A percentile compares a stretch with the other conserved stretches of the same genome.
phyloP scores from a whole-genome alignment of 371 early-diverging fungal genomes.

The Lichtheimia ramosa region DNA sequence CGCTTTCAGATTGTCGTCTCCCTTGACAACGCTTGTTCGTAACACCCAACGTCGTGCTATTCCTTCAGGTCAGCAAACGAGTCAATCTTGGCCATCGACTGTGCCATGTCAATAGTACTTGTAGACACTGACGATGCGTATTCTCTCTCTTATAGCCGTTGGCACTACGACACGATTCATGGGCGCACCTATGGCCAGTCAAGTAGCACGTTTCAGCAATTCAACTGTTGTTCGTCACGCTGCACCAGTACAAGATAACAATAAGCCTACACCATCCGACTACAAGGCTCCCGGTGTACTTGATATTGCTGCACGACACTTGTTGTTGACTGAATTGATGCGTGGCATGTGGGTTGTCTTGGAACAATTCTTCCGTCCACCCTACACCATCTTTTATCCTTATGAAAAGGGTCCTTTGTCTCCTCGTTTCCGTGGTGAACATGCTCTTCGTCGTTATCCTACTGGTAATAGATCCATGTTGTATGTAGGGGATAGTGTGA shows the following conservation, averaged over 20 bases:
- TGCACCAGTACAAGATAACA: conserved; percentile 33
- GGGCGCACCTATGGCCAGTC: conserved; percentile 11
- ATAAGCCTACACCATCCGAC: conserved; percentile 14
- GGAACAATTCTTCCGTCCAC: conserved; percentile 93
- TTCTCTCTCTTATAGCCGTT: background rate
- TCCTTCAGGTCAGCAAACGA: background rate
- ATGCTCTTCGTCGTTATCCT: conserved; percentile 94
- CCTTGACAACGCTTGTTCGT: background rate
- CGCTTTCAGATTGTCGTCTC: conserved; percentile 2
- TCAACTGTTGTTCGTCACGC: conserved; percentile 33
- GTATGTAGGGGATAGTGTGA: background rate
- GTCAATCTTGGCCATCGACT: background rate
- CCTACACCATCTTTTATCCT: conserved; percentile 96
- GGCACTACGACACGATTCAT: conserved; percentile 11
- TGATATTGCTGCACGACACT: conserved; percentile 79
- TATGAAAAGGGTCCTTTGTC: conserved; percentile 94
- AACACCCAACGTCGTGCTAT: background rate
- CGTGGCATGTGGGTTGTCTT: conserved; percentile 92
- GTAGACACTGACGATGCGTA: background rate
- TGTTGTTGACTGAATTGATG: conserved; percentile 90
- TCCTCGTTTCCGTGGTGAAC: conserved; percentile 97
- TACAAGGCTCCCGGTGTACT: conserved; percentile 48
- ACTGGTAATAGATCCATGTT: conserved; percentile 57
- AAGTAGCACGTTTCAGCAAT: conserved; percentile 41
- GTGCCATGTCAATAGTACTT: background rate